A percentile compares a stretch with the other conserved stretches of the same genome.
phyloP scores from a whole-genome alignment of 2,329 filamentous ascomycete species.

The Penicillium frequentans region DNA sequence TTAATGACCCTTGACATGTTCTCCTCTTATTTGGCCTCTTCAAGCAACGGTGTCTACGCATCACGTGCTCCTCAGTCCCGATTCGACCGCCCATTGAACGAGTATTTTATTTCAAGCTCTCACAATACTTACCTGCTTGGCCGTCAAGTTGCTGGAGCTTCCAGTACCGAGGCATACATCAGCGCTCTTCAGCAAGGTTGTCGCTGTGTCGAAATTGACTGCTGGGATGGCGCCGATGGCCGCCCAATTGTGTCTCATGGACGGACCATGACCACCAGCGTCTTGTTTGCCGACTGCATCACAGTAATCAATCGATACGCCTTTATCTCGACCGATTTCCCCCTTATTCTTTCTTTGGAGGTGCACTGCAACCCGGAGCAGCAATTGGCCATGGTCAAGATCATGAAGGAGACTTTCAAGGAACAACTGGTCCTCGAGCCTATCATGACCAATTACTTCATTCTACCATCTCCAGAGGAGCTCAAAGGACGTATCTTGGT shows the following conservation, averaged over 20 bases:
- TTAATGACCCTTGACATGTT: conserved; percentile 79
- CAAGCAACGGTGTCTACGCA: conserved; percentile 67
- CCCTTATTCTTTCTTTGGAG: conserved; percentile 91
- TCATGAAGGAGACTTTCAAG: conserved; percentile 82
- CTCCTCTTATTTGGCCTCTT: conserved; percentile 72
- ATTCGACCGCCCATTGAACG: conserved; percentile 83
- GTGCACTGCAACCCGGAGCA: conserved; percentile 86
- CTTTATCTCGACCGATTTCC: conserved; percentile 82
- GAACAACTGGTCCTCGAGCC: conserved; percentile 76
- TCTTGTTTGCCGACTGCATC: conserved; percentile 89
- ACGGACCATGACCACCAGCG: conserved; percentile 80
- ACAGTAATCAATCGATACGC: conserved; percentile 93
- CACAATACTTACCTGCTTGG: conserved; percentile 97
- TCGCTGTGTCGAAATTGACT: conserved; percentile 95
- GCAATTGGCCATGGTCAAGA: conserved; percentile 83
- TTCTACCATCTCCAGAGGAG: conserved; percentile 81
- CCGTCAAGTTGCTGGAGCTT: conserved; percentile 83
- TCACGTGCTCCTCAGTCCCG: conserved; percentile 61
- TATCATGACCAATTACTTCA: conserved; percentile 65
- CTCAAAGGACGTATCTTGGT: conserved; percentile 81
- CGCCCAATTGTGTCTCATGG: conserved; percentile 90
- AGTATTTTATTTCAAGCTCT: conserved; percentile 97
- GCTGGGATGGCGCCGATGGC: conserved; percentile 90
- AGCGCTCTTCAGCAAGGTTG: conserved; percentile 83
- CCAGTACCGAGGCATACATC: conserved; percentile 94